phyloP scores from a whole-genome alignment of 2,329 filamentous ascomycete genomes.

The Aspergillus unguis region DNA sequence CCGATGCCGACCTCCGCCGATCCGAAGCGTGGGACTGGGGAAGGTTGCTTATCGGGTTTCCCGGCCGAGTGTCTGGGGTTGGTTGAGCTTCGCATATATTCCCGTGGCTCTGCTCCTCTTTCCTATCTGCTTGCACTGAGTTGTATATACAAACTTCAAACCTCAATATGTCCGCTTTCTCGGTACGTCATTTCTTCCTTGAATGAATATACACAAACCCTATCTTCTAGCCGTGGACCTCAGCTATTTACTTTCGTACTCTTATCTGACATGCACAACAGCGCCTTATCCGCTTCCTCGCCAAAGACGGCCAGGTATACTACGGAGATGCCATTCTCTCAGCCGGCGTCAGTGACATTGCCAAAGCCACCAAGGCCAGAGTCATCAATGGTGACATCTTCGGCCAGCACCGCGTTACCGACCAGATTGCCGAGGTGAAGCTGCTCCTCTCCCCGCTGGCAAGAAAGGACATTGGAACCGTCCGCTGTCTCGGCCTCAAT shows the following conservation, averaged over 20 bases:
- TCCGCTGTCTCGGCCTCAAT: slow-evolving; percentile 68
- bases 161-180: slow-evolving; percentile 44
- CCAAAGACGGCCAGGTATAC: slow-evolving; percentile 65
- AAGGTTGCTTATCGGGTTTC: slow-evolving; percentile 15
- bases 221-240: too few species aligned
- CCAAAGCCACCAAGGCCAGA: slow-evolving; percentile 58
- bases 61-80: slow-evolving; percentile 27
- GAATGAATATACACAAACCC: background rate
- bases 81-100: background rate
- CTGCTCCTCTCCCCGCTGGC: slow-evolving; percentile 63
- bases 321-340: slow-evolving; percentile 73
- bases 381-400: slow-evolving; percentile 66
- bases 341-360: slow-evolving; percentile 57
- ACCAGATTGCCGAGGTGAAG: slow-evolving; percentile 53
- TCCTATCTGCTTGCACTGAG: background rate
- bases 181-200: slow-evolving; percentile 34
- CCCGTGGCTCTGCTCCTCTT: background rate
- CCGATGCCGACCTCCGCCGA: background rate
- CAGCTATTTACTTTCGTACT: too few species aligned
- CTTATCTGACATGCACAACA: slow-evolving; percentile 29
- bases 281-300: slow-evolving; percentile 71
- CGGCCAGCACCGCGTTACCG: slow-evolving; percentile 61
- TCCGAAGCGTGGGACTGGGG: background rate
- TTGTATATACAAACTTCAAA: slow-evolving; percentile 1
- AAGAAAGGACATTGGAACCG: slow-evolving; percentile 60